Base-by-base conservation (phyloP, 2,329 filamentous ascomycete genomes). In the Fusarium sp. region DNA sequence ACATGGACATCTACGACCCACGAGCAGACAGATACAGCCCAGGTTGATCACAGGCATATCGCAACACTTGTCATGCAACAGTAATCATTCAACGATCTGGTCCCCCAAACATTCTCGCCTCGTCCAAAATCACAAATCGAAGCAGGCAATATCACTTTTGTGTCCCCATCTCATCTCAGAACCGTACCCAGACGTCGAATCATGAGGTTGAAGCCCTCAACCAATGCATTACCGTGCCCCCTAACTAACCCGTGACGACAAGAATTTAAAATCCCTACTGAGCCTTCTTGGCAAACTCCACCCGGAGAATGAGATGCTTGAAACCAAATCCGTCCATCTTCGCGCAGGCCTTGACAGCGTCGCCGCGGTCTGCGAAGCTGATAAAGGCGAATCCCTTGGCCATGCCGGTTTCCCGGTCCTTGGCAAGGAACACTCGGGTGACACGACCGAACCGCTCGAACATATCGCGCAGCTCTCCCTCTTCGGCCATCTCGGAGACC, bases 361-460 rank as follows among this genome's bases (percentile, higher is more conserved):
- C 97, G 77, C 88, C 85, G 78, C 97, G 89, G 84, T 99, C 97
- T 70, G 93, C 94, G 82, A 97, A 99, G 85, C 94, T 97, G 88
- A 99, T 97, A 84, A 99, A 99, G 29, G 97, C 97, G 84, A 99
- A 99, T 73, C 97, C 97, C 91, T 99, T 99, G 79, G 97, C 97
- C 83, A 96, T 88, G 71, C 95, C 94, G 45, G 97, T 99, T 80
- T 99, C 97, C 82, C 97, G 90, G 87, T 99, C 97, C 90, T 98
- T 98, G 80, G 97, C 97, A 80, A 99, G 86, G 89, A 99, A 99
- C 60, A 99, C 97, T 84, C 97, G 92, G 66, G 96, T 98, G 82
- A 99, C 97, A 78, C 95, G 94, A 81, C 97, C 97, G 84, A 97
- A 98, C 78, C 97, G 92, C 88, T 97, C 95, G 88, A 99, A 99